phyloP scores from a whole-genome alignment of 2,329 filamentous ascomycete genomes.

The Nothopassalora personata region DNA sequence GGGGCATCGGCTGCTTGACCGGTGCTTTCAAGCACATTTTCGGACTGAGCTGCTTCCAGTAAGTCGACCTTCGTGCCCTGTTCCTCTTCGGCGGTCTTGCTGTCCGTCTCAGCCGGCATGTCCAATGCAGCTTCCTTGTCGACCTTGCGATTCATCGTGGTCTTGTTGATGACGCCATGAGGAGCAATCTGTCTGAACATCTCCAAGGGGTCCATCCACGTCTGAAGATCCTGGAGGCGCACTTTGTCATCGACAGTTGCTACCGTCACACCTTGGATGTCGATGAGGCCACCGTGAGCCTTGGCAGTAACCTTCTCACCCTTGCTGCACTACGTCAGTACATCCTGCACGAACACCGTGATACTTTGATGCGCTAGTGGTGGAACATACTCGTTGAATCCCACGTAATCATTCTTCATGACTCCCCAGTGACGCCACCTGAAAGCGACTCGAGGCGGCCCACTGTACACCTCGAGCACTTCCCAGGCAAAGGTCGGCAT shows the following conservation, averaged over 20 bases:
- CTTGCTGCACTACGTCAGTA: conserved; percentile 41
- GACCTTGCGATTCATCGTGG: conserved; percentile 36
- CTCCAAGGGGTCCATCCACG: conserved; percentile 61
- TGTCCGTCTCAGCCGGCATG: conserved; percentile 15
- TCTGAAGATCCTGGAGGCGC: conserved; percentile 54
- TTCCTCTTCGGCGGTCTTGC: conserved; percentile 18
- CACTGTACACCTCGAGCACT: conserved; percentile 62
- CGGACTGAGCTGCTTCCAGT: not conserved
- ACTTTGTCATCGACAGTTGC: conserved; percentile 58
- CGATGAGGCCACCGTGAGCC: conserved; percentile 56
- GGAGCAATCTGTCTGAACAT: conserved; percentile 63
- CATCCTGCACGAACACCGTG: not conserved
- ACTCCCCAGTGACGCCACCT: conserved; percentile 64
- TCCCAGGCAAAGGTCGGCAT: conserved; percentile 70
- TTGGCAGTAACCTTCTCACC: conserved; percentile 59
- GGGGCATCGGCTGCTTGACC: conserved; percentile 17
- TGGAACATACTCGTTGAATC: conserved; percentile 54
- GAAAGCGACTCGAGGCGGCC: conserved; percentile 58
- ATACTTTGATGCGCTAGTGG: conserved; percentile 4
- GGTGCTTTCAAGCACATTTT: conserved; percentile 22
- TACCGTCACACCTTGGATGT: conserved; percentile 59
- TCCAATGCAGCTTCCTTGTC: conserved; percentile 21
- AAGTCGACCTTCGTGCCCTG: conserved; percentile 10
- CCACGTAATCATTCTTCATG: conserved; percentile 63
- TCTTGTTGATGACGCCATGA: conserved; percentile 44